Conservation (phyloP, 768 basidiomycete genomes). For the Infundibulicybe gibba region DNA sequence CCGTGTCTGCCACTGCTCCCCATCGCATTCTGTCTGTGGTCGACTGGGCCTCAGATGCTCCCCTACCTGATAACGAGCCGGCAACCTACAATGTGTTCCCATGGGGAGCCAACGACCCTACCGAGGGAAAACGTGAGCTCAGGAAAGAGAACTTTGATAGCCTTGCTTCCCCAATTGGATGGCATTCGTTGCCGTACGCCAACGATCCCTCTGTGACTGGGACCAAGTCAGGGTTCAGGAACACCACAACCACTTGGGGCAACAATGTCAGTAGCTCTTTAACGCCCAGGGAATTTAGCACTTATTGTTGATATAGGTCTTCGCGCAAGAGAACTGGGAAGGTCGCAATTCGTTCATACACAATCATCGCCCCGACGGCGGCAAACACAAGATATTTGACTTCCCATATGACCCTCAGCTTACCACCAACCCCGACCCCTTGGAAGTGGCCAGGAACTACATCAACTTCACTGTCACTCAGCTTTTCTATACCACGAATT, state of each 20-base stretch:
- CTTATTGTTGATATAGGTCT: conserved; percentile 47
- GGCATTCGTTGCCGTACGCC: conserved; percentile 79
- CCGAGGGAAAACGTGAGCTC: conserved; percentile 54
- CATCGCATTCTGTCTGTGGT: conserved; percentile 85
- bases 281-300: not conserved
- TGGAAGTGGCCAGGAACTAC: conserved; percentile 73
- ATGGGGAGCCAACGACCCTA: conserved; percentile 87
- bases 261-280: conserved; percentile 57
- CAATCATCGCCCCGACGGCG: conserved; percentile 81
- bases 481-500: conserved; percentile 83
- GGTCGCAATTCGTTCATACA: conserved; percentile 60
- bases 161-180: conserved; percentile 83
- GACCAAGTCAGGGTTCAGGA: conserved; percentile 40
- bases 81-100: conserved; percentile 71
- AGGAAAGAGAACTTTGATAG: conserved; percentile 70
- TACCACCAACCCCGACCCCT: conserved; percentile 51
- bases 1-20: conserved; percentile 70
- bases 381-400: conserved; percentile 54
- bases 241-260: conserved; percentile 81
- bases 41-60: conserved; percentile 90
- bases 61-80: conserved; percentile 26
- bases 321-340: conserved; percentile 93
- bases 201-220: conserved; percentile 57
- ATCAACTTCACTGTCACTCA: conserved; percentile 87
- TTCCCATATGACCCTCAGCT: conserved; percentile 71